phyloP scores from a whole-genome alignment of 2,329 filamentous ascomycete species.

The Fusarium equiseti region DNA sequence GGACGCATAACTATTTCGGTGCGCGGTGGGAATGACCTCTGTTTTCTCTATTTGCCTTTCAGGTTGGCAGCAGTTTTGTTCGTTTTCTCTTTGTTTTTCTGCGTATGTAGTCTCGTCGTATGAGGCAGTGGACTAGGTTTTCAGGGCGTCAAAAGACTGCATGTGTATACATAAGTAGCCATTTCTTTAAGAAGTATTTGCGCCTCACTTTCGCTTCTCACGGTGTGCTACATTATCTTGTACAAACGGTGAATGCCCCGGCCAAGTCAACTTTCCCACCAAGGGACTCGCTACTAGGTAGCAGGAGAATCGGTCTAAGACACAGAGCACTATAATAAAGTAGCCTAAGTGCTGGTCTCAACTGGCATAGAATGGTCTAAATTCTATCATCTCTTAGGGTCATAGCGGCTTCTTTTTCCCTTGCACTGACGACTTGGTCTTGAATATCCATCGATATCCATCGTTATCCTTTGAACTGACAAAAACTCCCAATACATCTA shows the following conservation, averaged over 20 bases:
- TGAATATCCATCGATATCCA: not conserved
- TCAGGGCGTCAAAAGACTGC: conserved; percentile 34
- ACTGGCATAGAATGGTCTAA: not conserved
- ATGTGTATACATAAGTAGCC: conserved; percentile 22
- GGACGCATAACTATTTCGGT: conserved; percentile 30
- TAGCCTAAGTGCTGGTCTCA: not conserved
- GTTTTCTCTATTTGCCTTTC: conserved; percentile 20
- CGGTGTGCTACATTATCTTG: not conserved
- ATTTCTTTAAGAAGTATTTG: conserved; percentile 18
- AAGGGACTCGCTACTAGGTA: not conserved
- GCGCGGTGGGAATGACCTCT: conserved; percentile 23
- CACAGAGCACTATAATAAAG: not conserved
- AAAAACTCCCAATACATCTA: conserved; percentile 1
- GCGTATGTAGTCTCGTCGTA: conserved; percentile 38
- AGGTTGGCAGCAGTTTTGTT: conserved; percentile 13
- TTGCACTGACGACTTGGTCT: not conserved
- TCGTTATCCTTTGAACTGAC: not conserved
- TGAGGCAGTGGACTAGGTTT: conserved; percentile 28
- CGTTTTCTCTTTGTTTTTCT: conserved; percentile 22
- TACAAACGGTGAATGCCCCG: conserved; percentile 2
- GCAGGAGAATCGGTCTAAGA: not conserved
- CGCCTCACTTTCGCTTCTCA: conserved; percentile 5
- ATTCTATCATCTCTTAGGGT: not conserved
- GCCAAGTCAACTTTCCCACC: not conserved
- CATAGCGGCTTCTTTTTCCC: not conserved